Evolutionary conservation across 2,329 filamentous ascomycete genomes (phyloP).

Genomic region (Cytospora piceicola): DNA sequence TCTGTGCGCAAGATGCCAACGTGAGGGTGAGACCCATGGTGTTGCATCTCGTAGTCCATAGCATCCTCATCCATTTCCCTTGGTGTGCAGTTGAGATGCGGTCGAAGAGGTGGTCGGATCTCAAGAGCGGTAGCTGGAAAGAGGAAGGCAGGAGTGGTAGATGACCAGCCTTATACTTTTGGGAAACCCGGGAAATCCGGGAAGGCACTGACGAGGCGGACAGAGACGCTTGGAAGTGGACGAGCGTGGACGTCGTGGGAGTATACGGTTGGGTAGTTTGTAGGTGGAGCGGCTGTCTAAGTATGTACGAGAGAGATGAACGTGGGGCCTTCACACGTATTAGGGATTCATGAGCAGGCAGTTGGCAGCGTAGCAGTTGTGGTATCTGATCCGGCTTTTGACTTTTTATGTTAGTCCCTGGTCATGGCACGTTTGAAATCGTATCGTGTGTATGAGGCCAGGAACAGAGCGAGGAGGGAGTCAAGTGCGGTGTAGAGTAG

Average conservation of each 20-base stretch:
- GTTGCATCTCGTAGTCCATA: constrained; percentile 41
- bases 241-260: background rate
- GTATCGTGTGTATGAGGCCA: background rate
- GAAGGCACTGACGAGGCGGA: background rate
- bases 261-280: constrained; percentile 2
- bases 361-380: background rate
- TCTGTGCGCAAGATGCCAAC: constrained; percentile 20
- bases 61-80: constrained; percentile 36
- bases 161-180: background rate
- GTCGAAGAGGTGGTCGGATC: background rate
- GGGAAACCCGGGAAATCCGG: background rate
- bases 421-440: background rate
- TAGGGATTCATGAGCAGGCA: background rate
- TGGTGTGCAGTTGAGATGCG: background rate
- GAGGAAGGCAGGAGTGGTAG: background rate
- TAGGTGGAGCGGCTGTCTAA: constrained; percentile 3
- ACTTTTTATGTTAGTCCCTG: background rate
- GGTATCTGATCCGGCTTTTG: constrained; percentile 5
- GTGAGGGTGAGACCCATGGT: constrained; percentile 29
- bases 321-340: background rate
- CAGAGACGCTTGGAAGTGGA: background rate
- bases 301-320: background rate
- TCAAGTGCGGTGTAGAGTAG: background rate
- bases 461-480: background rate
- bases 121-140: background rate